These are phyloP conservation scores for Chenopodium berlandieri DNA, from an alignment of 148 eudicot genomes.

Conservation along the genomic window DNA sequence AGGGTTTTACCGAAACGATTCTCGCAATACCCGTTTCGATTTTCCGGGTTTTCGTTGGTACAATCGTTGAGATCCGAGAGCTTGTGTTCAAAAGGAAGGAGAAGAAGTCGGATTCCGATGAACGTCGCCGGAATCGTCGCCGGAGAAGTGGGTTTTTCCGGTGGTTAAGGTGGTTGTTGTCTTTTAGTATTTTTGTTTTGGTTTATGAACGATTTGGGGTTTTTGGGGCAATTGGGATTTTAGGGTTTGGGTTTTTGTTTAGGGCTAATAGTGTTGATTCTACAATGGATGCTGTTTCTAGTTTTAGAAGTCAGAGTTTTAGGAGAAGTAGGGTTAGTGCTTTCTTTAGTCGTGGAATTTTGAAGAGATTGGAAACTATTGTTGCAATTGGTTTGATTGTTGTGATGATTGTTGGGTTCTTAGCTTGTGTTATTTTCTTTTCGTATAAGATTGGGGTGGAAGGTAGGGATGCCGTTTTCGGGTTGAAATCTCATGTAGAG, in stretches of 20 bases:
- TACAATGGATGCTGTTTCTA: slow-evolving; percentile 67
- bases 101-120: too few species aligned
- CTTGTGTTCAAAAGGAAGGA: slow-evolving; percentile 14
- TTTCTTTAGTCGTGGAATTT: slow-evolving; percentile 58
- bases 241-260: slow-evolving; percentile 60
- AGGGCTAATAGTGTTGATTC: slow-evolving; percentile 48
- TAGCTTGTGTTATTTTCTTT: slow-evolving; percentile 64
- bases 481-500: slow-evolving; percentile 70
- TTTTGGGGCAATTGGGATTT: slow-evolving; percentile 52
- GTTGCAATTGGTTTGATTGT: slow-evolving; percentile 86
- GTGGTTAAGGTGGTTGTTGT: slow-evolving; percentile 61
- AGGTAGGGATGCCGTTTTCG: slow-evolving; percentile 76
- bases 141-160: slow-evolving; percentile 58
- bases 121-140: too few species aligned
- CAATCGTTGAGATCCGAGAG: slow-evolving; percentile 62
- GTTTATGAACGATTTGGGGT: slow-evolving; percentile 64
- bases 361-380: slow-evolving; percentile 65
- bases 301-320: slow-evolving; percentile 66
- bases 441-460: slow-evolving; percentile 91
- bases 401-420: slow-evolving; percentile 69
- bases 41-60: slow-evolving; percentile 66
- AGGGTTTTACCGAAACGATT: slow-evolving; percentile 76
- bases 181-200: slow-evolving; percentile 68
- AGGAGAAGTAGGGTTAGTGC: slow-evolving; percentile 46
- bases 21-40: slow-evolving; percentile 70